These are phyloP conservation scores for Exophiala oligosperma DNA, from an alignment of 2,329 filamentous ascomycete genomes.

Conservation along the genomic window DNA sequence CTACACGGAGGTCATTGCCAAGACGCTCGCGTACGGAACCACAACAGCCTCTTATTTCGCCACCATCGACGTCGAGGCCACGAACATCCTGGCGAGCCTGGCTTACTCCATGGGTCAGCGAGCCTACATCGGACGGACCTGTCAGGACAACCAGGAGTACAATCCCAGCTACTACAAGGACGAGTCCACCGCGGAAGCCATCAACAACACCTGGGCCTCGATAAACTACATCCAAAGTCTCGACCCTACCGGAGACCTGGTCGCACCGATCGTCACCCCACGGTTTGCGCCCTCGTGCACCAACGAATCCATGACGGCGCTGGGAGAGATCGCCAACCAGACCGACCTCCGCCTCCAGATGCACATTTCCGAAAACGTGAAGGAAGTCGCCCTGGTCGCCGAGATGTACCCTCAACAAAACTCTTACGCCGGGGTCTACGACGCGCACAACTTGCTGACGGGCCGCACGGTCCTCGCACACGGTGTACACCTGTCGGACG, in stretches of 20 bases:
- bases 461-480: constrained; percentile 79
- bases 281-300: constrained; percentile 60
- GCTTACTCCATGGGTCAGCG: constrained; percentile 77
- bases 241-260: constrained; percentile 62
- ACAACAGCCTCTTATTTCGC: constrained; percentile 92
- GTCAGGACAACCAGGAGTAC: constrained; percentile 73
- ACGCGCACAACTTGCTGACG: constrained; percentile 67
- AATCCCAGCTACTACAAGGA: constrained; percentile 82
- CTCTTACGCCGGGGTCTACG: constrained; percentile 78
- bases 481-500: constrained; percentile 69
- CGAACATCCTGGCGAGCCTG: constrained; percentile 82
- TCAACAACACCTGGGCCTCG: constrained; percentile 57
- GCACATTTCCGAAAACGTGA: constrained; percentile 79
- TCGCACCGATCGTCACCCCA: constrained; percentile 77
- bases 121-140: constrained; percentile 88
- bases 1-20: constrained; percentile 74
- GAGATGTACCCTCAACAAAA: constrained; percentile 64
- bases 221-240: constrained; percentile 66
- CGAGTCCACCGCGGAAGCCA: constrained; percentile 57
- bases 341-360: constrained; percentile 69
- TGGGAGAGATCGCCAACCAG: constrained; percentile 65
- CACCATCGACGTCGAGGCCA: constrained; percentile 80
- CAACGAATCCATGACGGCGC: constrained; percentile 52
- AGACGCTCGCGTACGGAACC: constrained; percentile 84
- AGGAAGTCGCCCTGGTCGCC: constrained; percentile 70